Evolutionary conservation across 139 green algal genomes (phyloP).

Genomic region (Chara braunii): DNA sequence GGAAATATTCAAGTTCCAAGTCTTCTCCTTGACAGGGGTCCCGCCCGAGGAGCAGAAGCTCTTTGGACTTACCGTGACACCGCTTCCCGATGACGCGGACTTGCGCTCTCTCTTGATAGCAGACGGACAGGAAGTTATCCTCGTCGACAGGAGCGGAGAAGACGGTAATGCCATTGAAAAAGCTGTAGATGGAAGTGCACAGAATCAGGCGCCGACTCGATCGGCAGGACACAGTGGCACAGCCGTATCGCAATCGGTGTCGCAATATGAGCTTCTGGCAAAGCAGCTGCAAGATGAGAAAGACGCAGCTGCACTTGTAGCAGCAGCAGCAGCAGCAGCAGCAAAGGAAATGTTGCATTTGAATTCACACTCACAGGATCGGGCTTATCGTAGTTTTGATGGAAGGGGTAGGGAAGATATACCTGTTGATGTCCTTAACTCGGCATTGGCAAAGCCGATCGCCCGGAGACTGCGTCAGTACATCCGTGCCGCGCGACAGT

Average conservation of each 20-base stretch:
- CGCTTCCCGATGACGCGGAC: neutral
- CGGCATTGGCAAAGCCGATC: neutral
- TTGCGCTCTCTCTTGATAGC: neutral
- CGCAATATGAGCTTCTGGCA: neutral
- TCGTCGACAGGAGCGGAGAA: neutral
- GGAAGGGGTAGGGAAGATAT: no score
- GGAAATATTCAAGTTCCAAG: neutral
- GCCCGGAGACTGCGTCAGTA: neutral
- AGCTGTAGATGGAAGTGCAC: neutral
- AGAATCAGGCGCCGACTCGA: neutral
- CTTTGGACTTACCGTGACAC: neutral
- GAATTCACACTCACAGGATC: no score
- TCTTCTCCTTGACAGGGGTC: neutral
- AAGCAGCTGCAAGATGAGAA: neutral
- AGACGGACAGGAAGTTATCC: neutral
- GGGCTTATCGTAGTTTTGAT: no score
- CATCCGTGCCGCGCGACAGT: neutral
- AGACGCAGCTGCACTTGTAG: no score
- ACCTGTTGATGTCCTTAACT: no score
- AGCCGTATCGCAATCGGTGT: neutral
- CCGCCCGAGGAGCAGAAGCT: neutral
- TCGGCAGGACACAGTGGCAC: no score
- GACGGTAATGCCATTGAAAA: no score
- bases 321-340: no score
- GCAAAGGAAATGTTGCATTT: no score